These are phyloP conservation scores for Globisporangium parvum DNA, from an alignment of 352 stramenopile genomes.

Conservation along the genomic window DNA sequence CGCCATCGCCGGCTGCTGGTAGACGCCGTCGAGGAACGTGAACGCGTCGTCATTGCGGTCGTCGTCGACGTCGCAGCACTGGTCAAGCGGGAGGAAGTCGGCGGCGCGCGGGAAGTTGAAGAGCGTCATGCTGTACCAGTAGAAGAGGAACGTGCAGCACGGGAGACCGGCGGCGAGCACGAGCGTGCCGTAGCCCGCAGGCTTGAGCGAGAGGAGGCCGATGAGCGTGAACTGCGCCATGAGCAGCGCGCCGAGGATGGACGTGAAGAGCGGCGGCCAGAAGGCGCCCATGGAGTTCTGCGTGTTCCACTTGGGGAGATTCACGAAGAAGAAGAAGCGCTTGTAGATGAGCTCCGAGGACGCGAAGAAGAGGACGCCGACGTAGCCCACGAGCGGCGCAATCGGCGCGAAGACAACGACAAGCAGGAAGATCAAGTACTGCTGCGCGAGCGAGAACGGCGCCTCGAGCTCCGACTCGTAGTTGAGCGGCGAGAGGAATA, in stretches of 20 bases:
- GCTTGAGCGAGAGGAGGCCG: conserved; percentile 62
- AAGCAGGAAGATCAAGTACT: conserved; percentile 70
- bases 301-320: conserved; percentile 44
- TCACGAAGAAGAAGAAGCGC: conserved; percentile 64
- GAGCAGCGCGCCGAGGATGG: conserved; percentile 52
- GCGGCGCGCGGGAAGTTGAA: conserved; percentile 38
- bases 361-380: conserved; percentile 57
- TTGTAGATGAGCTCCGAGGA: conserved; percentile 67
- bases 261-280: conserved; percentile 65
- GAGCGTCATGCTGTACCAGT: conserved; percentile 55
- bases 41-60: conserved; percentile 43
- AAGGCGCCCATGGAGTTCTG: conserved; percentile 58
- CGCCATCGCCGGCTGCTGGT: conserved; percentile 61
- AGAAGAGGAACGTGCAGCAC: conserved; percentile 51
- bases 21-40: conserved; percentile 61
- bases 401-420: conserved; percentile 69
- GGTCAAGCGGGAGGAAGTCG: conserved; percentile 50
- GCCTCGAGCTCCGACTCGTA: conserved; percentile 47
- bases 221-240: conserved; percentile 62
- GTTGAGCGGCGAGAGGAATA: conserved; percentile 49
- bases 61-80: conserved; percentile 61
- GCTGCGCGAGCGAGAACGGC: conserved; percentile 51
- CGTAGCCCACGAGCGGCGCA: conserved; percentile 61
- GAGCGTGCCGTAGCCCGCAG: conserved; percentile 35
- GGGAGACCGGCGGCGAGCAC: conserved; percentile 36